A percentile compares a stretch with the other conserved stretches of the same genome.
phyloP scores from a whole-genome alignment of 1,139 yeast genomes.

The Blastobotrys buckinghamii region DNA sequence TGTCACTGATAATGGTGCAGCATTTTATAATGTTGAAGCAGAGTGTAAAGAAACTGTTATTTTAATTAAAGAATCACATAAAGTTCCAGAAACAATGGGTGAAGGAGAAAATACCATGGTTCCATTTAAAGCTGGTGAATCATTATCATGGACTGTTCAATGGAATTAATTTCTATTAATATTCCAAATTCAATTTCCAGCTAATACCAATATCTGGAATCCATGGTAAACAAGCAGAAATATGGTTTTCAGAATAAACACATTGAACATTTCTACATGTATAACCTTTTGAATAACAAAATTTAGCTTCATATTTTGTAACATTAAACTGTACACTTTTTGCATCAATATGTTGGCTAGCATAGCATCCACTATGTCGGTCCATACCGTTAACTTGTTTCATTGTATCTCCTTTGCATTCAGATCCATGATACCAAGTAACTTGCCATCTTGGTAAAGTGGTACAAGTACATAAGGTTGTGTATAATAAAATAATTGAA shows the following conservation, averaged over 20 bases:
- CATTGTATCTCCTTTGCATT: conserved; percentile 4
- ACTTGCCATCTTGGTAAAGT: background rate
- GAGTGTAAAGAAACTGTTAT: conserved; percentile 28
- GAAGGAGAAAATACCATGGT: conserved; percentile 55
- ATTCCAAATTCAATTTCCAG: background rate
- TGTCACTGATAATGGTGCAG: conserved; percentile 67
- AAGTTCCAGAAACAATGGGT: conserved; percentile 50
- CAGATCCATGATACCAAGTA: conserved; percentile 7
- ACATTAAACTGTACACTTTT: background rate
- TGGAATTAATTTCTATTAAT: conserved; percentile 57
- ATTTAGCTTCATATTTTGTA: background rate
- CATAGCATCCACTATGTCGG: conserved; percentile 1
- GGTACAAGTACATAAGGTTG: background rate
- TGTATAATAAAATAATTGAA: background rate
- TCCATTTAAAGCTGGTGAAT: conserved; percentile 86
- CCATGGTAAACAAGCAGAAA: background rate
- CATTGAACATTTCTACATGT: conserved; percentile 1
- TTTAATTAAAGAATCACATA: conserved; percentile 42
- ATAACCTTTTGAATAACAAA: conserved; percentile 4
- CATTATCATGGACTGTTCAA: conserved; percentile 65
- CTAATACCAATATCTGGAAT: conserved; percentile 3
- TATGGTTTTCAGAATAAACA: background rate
- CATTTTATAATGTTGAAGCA: conserved; percentile 56
- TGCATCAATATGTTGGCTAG: background rate
- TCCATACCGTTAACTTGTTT: background rate